phyloP scores from a whole-genome alignment of 441 rosid species.

The Euphorbia neoarborescens region DNA sequence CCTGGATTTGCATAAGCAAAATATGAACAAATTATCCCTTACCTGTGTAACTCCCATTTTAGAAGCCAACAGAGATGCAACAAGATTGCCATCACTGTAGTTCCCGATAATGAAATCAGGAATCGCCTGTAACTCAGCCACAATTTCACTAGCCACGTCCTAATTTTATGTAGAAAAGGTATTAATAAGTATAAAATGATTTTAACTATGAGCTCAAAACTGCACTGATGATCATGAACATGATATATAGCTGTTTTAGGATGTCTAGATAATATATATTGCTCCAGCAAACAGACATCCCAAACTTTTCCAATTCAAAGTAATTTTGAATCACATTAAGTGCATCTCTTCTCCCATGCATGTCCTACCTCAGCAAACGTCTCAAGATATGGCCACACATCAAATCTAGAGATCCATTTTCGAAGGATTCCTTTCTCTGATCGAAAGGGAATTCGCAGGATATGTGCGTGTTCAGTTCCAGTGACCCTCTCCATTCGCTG shows the following conservation, averaged over 20 bases:
- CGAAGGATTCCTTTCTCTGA: slow-evolving; percentile 81
- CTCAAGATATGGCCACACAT: slow-evolving; percentile 95
- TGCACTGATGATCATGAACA: not conserved
- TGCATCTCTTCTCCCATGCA: not conserved
- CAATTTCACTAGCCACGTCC: slow-evolving; percentile 82
- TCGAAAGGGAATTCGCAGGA: slow-evolving; percentile 86
- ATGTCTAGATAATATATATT: not conserved
- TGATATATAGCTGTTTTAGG: not conserved
- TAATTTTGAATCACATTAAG: not conserved
- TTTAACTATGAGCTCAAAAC: not conserved
- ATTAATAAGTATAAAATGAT: not conserved
- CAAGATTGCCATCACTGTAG: slow-evolving; percentile 97
- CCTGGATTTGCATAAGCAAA: not conserved
- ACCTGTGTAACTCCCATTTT: slow-evolving; percentile 92
- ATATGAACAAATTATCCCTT: slow-evolving; percentile 13
- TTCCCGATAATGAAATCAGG: slow-evolving; percentile 92
- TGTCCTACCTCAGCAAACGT: slow-evolving; percentile 64
- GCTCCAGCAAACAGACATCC: not conserved
- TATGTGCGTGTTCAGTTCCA: slow-evolving; percentile 77
- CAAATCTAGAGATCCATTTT: slow-evolving; percentile 95
- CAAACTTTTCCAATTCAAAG: not conserved
- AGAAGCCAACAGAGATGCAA: slow-evolving; percentile 78
- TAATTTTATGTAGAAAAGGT: slow-evolving; percentile 23
- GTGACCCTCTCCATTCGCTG: slow-evolving; percentile 87
- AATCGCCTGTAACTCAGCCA: slow-evolving; percentile 63